Base-by-base conservation (phyloP, 1,284 basidiomycete species). In the Porodaedalea pini region DNA sequence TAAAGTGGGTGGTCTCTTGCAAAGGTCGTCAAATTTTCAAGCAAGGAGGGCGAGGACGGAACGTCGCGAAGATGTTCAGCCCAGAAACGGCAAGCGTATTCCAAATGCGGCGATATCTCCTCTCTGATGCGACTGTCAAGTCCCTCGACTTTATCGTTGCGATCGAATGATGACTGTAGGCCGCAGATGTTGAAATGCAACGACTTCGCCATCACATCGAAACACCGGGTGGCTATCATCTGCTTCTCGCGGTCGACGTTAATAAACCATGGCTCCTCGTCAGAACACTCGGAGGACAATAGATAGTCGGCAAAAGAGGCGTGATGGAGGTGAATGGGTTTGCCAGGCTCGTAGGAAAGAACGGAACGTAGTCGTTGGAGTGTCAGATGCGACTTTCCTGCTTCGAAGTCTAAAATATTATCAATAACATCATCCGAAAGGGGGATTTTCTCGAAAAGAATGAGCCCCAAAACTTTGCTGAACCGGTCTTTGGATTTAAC, bases 1-100 rank as follows among this genome's bases (percentile, higher is more conserved):
- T 41, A 53, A 4, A 53, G 25, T 6, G 67, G 57, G 13, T 62
- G 50, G 2, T 49, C 29, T 15, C 61, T 40, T 5, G 67, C n/a
- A 51, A 65, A 68, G 6, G 58, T 21, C 10, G 7, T 21, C 3
- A 57, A 32, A 7, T 2, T 27, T 4, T 51, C 32, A 7, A 27
- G 10, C 11, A 47, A 4, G 2, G 19, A 17, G 17, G 13, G 4
- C 11, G 41, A 21, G 17, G 13, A 23, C 15, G 43, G 54, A 8
- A 23, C 29, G n/a, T 57, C 55, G 13, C 10, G 13, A 2, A 57
- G 37, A 43, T 57, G 55, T 15, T 31, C 21, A 11, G 47, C 10
- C 55, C 55, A 57, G 23, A 39, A 41, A 2, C 36, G 45, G 34
- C 48, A 57, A 17, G 55, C 3, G 29, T 57, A 57, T 21, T 32